Evolutionary conservation across 2,329 filamentous ascomycete genomes (phyloP).

Genomic region (Leptographium galeiforme): DNA sequence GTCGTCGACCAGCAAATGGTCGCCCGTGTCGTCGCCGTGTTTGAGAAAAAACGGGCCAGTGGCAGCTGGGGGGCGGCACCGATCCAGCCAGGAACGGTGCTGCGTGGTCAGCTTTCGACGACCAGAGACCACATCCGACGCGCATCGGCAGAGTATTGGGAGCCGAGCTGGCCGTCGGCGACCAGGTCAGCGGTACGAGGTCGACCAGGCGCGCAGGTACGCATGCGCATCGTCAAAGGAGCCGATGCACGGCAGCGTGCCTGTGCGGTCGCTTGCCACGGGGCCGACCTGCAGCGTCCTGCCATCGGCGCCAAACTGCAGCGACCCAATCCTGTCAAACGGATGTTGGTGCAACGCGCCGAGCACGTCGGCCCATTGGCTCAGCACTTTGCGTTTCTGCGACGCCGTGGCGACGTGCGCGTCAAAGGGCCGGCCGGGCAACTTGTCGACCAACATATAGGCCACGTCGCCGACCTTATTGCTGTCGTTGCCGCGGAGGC

Average conservation of each 20-base stretch:
- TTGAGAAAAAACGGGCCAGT: neutral
- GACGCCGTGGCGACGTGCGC: neutral
- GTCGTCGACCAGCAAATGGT: conserved; percentile 26
- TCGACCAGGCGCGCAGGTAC: neutral
- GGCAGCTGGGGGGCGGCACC: too few species aligned
- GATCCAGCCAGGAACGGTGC: too few species aligned
- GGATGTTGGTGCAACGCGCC: neutral
- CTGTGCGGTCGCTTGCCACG: neutral
- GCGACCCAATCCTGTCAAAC: neutral
- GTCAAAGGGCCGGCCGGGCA: conserved; percentile 10
- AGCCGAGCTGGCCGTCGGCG: conserved; percentile 1
- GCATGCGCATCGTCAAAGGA: neutral
- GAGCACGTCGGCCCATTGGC: conserved; percentile 2
- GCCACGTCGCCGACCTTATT: conserved; percentile 1
- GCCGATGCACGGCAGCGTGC: neutral
- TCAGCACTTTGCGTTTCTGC: conserved; percentile 1
- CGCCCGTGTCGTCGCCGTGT: conserved; percentile 21
- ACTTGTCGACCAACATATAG: conserved; percentile 5
- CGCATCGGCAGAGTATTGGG: conserved; percentile 1
- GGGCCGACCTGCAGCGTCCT: neutral
- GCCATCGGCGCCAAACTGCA: neutral
- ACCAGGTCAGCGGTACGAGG: neutral
- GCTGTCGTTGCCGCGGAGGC: neutral
- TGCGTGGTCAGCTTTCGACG: neutral
- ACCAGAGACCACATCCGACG: neutral